Evolutionary conservation across 139 green algal genomes (phyloP).

Genomic region (Chlamydomonas schloesseri): DNA sequence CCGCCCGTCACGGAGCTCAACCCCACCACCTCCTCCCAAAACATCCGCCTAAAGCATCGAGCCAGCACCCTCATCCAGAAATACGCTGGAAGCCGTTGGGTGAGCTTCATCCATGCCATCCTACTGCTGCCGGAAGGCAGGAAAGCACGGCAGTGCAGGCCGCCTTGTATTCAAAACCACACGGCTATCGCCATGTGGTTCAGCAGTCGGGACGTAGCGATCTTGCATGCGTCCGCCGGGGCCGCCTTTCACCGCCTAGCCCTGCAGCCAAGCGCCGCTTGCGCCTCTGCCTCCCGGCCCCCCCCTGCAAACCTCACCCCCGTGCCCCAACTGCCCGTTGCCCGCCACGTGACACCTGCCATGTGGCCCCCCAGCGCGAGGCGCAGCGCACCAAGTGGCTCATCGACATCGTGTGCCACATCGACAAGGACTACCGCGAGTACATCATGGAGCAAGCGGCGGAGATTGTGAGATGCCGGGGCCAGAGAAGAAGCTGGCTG

Average conservation of each 20-base stretch:
- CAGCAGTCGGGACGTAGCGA: too few species aligned
- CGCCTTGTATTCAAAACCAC: too few species aligned
- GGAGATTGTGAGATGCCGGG: slow-evolving; percentile 10
- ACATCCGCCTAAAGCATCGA: slow-evolving; percentile 45
- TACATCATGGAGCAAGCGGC: slow-evolving; percentile 47
- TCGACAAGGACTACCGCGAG: slow-evolving; percentile 51
- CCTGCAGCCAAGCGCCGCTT: too few species aligned
- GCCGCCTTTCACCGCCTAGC: too few species aligned
- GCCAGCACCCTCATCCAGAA: slow-evolving; percentile 53
- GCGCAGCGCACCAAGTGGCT: slow-evolving; percentile 57
- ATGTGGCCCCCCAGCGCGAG: background rate
- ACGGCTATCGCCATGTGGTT: too few species aligned
- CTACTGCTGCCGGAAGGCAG: background rate
- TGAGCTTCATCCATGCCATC: background rate
- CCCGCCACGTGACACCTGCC: too few species aligned
- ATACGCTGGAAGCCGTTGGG: slow-evolving; percentile 48
- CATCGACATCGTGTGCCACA: slow-evolving; percentile 52
- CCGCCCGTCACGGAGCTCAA: slow-evolving; percentile 31
- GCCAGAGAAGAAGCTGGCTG: background rate
- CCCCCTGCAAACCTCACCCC: too few species aligned
- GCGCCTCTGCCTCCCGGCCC: too few species aligned
- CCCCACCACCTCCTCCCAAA: slow-evolving; percentile 11
- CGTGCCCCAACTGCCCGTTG: too few species aligned
- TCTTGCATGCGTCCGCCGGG: too few species aligned
- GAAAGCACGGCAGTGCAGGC: too few species aligned